Percentiles rank a stretch among this genome's conserved stretches.
Conservation (phyloP, 371 early-diverging fungal species). For the Lichtheimia hyalospora region DNA sequence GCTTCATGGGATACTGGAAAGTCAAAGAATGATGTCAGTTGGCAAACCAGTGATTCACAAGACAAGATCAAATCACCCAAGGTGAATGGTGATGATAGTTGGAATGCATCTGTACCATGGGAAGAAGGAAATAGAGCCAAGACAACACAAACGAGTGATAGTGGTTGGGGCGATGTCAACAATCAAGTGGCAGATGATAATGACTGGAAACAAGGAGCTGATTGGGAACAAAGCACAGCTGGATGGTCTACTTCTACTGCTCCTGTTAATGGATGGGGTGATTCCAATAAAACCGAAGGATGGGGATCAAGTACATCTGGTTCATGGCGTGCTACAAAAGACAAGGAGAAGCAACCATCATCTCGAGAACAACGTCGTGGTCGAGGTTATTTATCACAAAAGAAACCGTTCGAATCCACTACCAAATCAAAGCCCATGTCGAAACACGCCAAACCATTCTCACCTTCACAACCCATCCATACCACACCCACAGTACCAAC, state of each 20-base stretch:
- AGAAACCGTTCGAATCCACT: constrained; percentile 5
- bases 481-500: not conserved
- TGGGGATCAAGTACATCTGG: constrained; percentile 5
- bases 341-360: not conserved
- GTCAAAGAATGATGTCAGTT: not conserved
- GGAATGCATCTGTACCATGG: too few species aligned
- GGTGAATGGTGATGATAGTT: too few species aligned
- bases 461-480: not conserved
- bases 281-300: not conserved
- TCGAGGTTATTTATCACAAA: constrained; percentile 33
- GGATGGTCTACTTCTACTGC: not conserved
- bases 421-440: too few species aligned
- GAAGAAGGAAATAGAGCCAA: too few species aligned
- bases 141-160: too few species aligned
- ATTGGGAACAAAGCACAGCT: too few species aligned
- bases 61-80: too few species aligned
- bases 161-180: not conserved
- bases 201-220: too few species aligned
- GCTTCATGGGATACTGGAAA: not conserved
- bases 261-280: not conserved
- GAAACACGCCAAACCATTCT: too few species aligned
- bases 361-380: constrained; percentile 4
- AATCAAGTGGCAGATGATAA: too few species aligned
- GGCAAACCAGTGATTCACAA: too few species aligned
- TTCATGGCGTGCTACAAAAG: constrained; percentile 2